A percentile compares a stretch with the other conserved stretches of the same genome.
Conservation (phyloP, 176 grass and related monocot genomes). For the Ensete ventricosum region DNA sequence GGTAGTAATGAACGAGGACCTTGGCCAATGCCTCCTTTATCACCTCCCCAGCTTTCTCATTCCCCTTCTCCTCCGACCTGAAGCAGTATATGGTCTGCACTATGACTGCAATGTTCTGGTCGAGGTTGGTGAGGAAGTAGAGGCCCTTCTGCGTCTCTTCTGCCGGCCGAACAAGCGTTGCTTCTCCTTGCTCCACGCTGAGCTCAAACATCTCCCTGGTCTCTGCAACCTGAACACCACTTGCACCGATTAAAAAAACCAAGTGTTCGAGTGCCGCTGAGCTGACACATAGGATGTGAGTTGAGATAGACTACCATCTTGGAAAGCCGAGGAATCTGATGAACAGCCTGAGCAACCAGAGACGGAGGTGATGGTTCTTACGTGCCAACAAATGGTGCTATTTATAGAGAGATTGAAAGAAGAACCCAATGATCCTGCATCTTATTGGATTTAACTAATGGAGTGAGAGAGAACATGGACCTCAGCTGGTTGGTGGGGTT, state of each 20-base stretch:
- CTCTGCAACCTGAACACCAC: slow-evolving; percentile 33
- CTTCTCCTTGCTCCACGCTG: slow-evolving; percentile 41
- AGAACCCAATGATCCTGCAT: no score
- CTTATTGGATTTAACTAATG: background rate
- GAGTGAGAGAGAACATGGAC: background rate
- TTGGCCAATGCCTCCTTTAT: slow-evolving; percentile 60
- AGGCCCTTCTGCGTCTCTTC: slow-evolving; percentile 45
- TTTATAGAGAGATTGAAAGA: background rate
- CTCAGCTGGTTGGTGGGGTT: background rate
- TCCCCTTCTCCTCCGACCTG: slow-evolving; percentile 27
- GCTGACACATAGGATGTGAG: background rate
- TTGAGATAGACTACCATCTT: slow-evolving; percentile 8
- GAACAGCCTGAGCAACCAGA: background rate
- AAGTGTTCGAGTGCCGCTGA: no score
- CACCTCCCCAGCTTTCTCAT: slow-evolving; percentile 22
- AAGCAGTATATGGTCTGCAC: slow-evolving; percentile 88
- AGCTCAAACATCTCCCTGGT: slow-evolving; percentile 23
- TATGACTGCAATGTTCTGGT: slow-evolving; percentile 89
- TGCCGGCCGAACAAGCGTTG: slow-evolving; percentile 46
- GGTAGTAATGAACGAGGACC: slow-evolving; percentile 80
- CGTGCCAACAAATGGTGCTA: background rate
- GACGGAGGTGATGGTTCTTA: background rate
- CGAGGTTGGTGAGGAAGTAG: slow-evolving; percentile 96
- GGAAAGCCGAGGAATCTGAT: background rate
- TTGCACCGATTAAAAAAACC: no score